Conservation (phyloP, 768 basidiomycete genomes). For the Cytidiella melzeri region DNA sequence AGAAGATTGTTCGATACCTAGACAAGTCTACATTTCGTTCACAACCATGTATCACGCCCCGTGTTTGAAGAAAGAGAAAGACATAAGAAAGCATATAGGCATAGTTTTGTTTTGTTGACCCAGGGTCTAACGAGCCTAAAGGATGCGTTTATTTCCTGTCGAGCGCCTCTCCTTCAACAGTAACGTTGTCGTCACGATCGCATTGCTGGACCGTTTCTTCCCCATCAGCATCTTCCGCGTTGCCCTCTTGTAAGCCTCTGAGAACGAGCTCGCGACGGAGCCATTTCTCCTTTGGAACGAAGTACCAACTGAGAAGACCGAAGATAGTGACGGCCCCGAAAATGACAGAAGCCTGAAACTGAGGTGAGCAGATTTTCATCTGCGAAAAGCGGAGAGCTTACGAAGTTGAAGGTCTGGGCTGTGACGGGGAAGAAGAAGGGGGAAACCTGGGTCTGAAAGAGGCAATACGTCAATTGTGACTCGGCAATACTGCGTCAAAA, state of each 20-base stretch:
- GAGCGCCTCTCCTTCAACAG: no score
- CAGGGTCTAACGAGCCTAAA: no score
- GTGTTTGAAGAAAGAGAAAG: no score
- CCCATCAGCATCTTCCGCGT: neutral
- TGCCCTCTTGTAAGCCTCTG: slow-evolving; percentile 1
- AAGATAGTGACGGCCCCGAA: slow-evolving; percentile 76
- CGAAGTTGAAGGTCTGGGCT: slow-evolving; percentile 78
- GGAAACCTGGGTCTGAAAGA: slow-evolving; percentile 65
- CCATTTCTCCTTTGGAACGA: slow-evolving; percentile 79
- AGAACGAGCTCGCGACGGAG: slow-evolving; percentile 35
- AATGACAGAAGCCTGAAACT: slow-evolving; percentile 64
- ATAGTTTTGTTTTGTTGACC: no score
- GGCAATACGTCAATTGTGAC: neutral
- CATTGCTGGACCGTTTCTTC: no score
- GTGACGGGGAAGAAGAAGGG: slow-evolving; percentile 85
- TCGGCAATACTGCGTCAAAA: slow-evolving; percentile 1
- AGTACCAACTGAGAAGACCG: slow-evolving; percentile 70
- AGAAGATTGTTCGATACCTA: neutral
- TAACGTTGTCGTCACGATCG: no score
- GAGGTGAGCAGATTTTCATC: neutral
- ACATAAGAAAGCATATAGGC: no score
- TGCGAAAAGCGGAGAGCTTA: slow-evolving; percentile 30
- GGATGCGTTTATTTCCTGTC: no score
- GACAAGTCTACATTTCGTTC: neutral
- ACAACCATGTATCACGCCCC: no score